Conservation (phyloP, 768 basidiomycete species). For the Leucocoprinus sp. region DNA sequence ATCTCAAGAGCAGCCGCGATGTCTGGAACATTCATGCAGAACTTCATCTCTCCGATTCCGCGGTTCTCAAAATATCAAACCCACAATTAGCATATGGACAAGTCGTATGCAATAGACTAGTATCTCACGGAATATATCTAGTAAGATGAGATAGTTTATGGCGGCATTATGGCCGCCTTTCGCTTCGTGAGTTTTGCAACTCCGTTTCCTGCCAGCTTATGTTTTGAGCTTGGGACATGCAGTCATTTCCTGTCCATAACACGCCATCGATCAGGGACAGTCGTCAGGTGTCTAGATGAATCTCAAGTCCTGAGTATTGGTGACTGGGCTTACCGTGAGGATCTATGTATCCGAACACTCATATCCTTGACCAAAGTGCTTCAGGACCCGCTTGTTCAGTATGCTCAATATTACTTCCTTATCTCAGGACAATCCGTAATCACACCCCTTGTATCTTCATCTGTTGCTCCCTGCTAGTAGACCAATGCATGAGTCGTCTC, state of each 20-base stretch:
- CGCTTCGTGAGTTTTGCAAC: conserved; percentile 32
- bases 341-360: too few species aligned
- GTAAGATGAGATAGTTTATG: conserved; percentile 39
- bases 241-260: conserved; percentile 53
- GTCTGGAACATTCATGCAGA: conserved; percentile 56
- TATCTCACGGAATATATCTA: neutral
- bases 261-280: conserved; percentile 41
- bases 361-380: too few species aligned
- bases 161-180: conserved; percentile 65
- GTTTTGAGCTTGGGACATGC: too few species aligned
- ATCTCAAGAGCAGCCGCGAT: conserved; percentile 47
- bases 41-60: conserved; percentile 47
- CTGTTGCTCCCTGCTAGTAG: conserved; percentile 37
- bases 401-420: conserved; percentile 49
- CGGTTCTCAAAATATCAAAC: conserved; percentile 40
- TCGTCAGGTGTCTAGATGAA: conserved; percentile 42
- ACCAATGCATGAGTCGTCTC: conserved; percentile 31
- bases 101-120: conserved; percentile 30
- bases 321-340: conserved; percentile 49
- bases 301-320: conserved; percentile 58
- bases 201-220: neutral
- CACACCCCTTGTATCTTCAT: conserved; percentile 40
- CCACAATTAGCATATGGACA: conserved; percentile 53
- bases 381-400: conserved; percentile 41
- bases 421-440: conserved; percentile 51